phyloP scores from a whole-genome alignment of 345 rosid species.

The Euphorbia peplus region DNA sequence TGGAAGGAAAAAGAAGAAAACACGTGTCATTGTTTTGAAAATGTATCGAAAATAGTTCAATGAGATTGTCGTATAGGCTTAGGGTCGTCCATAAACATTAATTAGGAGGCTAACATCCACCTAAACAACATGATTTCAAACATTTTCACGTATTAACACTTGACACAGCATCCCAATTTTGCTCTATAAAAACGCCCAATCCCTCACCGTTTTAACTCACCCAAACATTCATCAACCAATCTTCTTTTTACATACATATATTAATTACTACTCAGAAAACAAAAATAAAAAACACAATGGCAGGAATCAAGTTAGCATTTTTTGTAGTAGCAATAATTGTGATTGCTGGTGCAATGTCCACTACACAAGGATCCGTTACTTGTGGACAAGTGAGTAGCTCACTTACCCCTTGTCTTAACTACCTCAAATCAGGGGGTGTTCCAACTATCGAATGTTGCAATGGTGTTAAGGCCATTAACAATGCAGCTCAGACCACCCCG shows the following conservation, averaged over 20 bases:
- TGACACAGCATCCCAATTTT: neutral
- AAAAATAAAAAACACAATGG: neutral
- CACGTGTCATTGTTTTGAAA: too few species aligned
- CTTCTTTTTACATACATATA: too few species aligned
- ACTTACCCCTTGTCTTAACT: constrained; percentile 12
- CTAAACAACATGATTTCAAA: neutral
- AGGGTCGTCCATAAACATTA: too few species aligned
- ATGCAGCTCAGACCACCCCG: constrained; percentile 13
- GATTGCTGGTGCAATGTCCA: neutral
- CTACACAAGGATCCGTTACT: neutral
- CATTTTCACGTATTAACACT: too few species aligned
- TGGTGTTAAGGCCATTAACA: constrained; percentile 1
- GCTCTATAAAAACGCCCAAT: neutral
- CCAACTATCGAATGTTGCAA: constrained; percentile 6
- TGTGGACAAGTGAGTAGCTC: neutral
- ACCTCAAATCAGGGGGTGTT: constrained; percentile 4
- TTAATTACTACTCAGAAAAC: too few species aligned
- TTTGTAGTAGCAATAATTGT: neutral
- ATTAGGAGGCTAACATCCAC: neutral
- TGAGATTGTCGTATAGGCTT: too few species aligned
- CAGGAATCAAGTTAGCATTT: neutral
- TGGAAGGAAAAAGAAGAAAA: too few species aligned
- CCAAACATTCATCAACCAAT: neutral
- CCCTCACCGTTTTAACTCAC: neutral
- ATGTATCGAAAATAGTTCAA: too few species aligned